Evolutionary conservation across 208 protist species (phyloP).

Genomic region (Trypanosomatidae sp.): DNA sequence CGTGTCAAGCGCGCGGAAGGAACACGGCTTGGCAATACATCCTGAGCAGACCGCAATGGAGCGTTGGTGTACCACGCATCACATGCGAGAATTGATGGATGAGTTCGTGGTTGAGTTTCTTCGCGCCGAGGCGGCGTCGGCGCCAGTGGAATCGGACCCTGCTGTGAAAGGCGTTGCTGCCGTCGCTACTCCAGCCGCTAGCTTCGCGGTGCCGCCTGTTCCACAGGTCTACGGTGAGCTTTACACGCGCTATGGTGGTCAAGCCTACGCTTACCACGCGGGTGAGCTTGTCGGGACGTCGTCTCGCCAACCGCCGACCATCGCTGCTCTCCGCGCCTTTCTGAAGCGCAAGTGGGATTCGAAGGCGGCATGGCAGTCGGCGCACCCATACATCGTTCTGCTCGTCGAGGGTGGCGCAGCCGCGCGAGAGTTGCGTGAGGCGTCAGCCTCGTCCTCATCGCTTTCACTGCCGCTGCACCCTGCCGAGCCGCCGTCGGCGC

Average conservation of each 20-base stretch:
- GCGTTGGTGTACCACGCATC: constrained; percentile 5
- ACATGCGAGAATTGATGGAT: constrained; percentile 15
- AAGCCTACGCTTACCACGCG: constrained; percentile 11
- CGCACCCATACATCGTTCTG: constrained; percentile 12
- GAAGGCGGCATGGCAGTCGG: constrained; percentile 3
- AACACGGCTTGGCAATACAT: neutral
- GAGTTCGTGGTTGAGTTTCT: constrained; percentile 6
- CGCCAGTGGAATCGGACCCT: neutral
- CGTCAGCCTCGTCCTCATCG: neutral
- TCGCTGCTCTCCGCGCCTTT: constrained; percentile 5
- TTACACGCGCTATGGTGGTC: constrained; percentile 1
- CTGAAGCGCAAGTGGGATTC: neutral
- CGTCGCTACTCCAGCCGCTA: neutral
- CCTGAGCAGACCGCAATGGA: constrained; percentile 1
- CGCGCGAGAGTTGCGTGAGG: neutral
- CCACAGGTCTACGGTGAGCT: constrained; percentile 9
- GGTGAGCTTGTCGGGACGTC: constrained; percentile 4
- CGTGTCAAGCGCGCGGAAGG: neutral
- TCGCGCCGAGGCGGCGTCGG: constrained; percentile 6
- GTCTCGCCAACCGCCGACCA: constrained; percentile 1
- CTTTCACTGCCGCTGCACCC: neutral
- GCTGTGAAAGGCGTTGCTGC: neutral
- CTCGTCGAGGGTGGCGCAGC: neutral
- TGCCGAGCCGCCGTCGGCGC: neutral
- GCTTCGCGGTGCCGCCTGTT: neutral